Evolutionary conservation across 371 early-diverging fungal species (phyloP).

Genomic region (Mortierella sp.): DNA sequence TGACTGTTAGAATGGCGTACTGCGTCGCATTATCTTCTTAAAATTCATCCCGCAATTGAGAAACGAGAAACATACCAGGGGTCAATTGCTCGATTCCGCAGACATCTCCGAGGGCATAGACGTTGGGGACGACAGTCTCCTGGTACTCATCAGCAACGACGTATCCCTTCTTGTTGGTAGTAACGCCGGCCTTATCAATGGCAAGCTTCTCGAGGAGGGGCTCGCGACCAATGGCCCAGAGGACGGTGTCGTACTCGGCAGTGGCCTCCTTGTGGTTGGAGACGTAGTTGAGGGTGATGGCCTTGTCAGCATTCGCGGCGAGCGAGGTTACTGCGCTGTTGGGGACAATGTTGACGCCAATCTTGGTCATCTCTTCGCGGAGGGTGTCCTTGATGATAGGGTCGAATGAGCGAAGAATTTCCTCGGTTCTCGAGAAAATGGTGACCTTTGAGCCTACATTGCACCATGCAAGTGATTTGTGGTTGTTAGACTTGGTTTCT

Average conservation of each 20-base stretch:
- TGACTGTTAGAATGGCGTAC: background rate
- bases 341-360: constrained; percentile 82
- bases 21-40: background rate
- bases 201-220: constrained; percentile 82
- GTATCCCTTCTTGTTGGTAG: constrained; percentile 73
- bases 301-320: constrained; percentile 43
- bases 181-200: constrained; percentile 76
- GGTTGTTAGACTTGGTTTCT: background rate
- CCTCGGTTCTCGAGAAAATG: constrained; percentile 87
- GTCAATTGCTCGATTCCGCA: constrained; percentile 94
- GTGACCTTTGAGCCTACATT: constrained; percentile 84
- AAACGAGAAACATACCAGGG: constrained; percentile 68
- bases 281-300: constrained; percentile 63
- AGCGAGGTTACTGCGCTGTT: constrained; percentile 70
- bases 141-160: constrained; percentile 91
- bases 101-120: constrained; percentile 97
- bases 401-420: constrained; percentile 95
- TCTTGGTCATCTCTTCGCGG: constrained; percentile 79
- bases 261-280: constrained; percentile 55
- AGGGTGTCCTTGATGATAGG: constrained; percentile 86
- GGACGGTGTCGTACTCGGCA: constrained; percentile 76
- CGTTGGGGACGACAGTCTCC: constrained; percentile 75
- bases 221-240: constrained; percentile 92
- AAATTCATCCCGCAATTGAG: background rate
- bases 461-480: background rate